Evolutionary conservation across 2,329 filamentous ascomycete genomes (phyloP).

Genomic region (Fusarium hostae): DNA sequence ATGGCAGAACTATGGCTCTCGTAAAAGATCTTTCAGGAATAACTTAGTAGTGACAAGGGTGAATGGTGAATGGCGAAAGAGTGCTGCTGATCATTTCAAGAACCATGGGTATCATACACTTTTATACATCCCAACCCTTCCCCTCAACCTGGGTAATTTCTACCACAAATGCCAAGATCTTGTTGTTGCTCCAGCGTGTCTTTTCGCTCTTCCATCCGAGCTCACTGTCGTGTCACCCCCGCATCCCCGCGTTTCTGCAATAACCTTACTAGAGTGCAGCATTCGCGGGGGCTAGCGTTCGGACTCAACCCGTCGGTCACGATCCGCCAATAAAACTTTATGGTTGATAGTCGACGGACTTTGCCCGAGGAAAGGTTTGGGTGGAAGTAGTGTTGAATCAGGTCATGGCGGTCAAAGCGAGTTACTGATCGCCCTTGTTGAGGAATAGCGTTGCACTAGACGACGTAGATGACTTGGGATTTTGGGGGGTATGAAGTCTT

Average conservation of each 20-base stretch:
- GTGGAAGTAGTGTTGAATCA: not conserved
- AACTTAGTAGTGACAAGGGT: not conserved
- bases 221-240: not conserved
- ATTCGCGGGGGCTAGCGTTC: constrained; percentile 1
- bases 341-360: not conserved
- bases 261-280: not conserved
- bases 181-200: not conserved
- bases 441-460: constrained; percentile 1
- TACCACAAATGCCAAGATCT: not conserved
- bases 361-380: not conserved
- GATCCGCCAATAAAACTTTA: not conserved
- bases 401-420: not conserved
- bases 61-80: not conserved
- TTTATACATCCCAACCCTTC: not conserved
- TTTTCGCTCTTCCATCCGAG: not conserved
- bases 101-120: not conserved
- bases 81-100: not conserved
- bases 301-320: constrained; percentile 6
- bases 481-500: not conserved
- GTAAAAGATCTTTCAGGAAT: not conserved
- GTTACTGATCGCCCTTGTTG: not conserved
- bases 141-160: not conserved
- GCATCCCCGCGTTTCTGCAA: constrained; percentile 22
- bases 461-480: constrained; percentile 11
- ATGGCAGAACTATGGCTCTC: not conserved